phyloP scores from a whole-genome alignment of 257 asterid genomes.

The Cynanchum wilfordii region DNA sequence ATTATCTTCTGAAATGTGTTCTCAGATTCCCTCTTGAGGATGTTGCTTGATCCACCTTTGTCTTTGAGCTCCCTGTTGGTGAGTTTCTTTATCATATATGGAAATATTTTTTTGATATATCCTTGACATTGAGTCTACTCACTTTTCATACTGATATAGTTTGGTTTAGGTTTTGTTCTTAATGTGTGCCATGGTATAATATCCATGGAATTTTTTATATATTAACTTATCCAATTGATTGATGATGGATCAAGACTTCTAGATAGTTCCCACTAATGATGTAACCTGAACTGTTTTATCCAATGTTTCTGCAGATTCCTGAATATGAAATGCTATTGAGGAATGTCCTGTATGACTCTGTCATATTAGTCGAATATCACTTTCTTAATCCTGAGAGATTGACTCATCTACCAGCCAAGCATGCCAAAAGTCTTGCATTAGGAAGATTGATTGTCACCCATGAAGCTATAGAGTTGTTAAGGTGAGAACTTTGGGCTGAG shows the following conservation, averaged over 20 bases:
- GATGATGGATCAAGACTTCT: conserved; percentile 4
- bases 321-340: conserved; percentile 39
- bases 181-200: background rate
- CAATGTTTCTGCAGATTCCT: conserved; percentile 34
- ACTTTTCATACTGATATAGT: background rate
- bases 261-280: background rate
- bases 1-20: conserved; percentile 16
- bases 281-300: background rate
- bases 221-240: background rate
- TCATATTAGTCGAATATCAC: conserved; percentile 54
- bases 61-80: conserved; percentile 51
- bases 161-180: background rate
- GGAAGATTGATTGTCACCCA: conserved; percentile 50
- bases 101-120: background rate
- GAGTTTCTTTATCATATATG: conserved; percentile 20
- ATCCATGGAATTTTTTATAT: background rate
- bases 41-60: conserved; percentile 54
- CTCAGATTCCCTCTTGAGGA: conserved; percentile 46
- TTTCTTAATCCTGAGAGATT: conserved; percentile 49
- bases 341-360: conserved; percentile 49
- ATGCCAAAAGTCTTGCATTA: conserved; percentile 35
- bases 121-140: background rate
- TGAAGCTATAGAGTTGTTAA: conserved; percentile 47
- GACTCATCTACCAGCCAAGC: conserved; percentile 42
- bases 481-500: conserved; percentile 26